Conservation (phyloP, 257 asterid genomes). For the Solanum chmielewskii region DNA sequence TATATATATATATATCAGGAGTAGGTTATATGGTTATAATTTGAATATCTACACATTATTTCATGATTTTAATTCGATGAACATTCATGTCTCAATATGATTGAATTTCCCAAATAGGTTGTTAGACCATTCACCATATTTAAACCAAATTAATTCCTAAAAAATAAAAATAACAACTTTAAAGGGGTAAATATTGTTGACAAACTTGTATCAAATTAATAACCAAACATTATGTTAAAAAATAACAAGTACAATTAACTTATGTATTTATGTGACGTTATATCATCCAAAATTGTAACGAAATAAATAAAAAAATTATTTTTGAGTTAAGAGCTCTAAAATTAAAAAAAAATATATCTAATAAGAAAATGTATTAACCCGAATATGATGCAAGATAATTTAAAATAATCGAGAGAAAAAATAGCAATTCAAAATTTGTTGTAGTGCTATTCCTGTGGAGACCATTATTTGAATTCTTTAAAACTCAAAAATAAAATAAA, state of each 20-base stretch:
- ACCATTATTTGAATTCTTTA: not conserved
- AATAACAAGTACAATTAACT: not conserved
- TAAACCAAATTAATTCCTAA: not conserved
- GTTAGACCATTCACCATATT: not conserved
- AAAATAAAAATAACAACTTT: not conserved
- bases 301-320: not conserved
- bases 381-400: not conserved
- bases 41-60: no score
- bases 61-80: not conserved
- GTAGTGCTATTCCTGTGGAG: not conserved
- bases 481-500: not conserved
- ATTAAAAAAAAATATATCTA: no score
- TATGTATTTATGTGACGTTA: no score
- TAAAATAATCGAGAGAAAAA: not conserved
- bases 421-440: not conserved
- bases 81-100: not conserved
- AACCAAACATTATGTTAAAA: not conserved
- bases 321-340: not conserved
- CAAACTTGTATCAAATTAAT: not conserved
- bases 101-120: not conserved
- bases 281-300: not conserved
- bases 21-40: not conserved
- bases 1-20: no score
- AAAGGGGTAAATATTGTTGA: not conserved
- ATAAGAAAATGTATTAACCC: no score